These are phyloP conservation scores for Breviolum minutum DNA, from an alignment of 73 alveolate genomes.

Conservation along the genomic window DNA sequence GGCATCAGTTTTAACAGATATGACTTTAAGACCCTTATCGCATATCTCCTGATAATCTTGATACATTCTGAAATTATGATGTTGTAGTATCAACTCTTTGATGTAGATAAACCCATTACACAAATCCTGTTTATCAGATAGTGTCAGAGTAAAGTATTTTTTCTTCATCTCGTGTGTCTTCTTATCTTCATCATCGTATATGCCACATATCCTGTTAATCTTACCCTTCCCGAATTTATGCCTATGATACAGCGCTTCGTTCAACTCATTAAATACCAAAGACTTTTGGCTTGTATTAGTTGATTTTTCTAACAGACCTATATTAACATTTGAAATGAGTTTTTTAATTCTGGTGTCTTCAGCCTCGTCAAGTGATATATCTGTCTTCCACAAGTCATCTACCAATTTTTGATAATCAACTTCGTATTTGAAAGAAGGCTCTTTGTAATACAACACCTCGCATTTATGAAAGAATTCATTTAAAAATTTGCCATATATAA, in stretches of 20 bases:
- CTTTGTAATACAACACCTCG: not conserved
- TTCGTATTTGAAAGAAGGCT: not conserved
- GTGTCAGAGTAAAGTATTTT: not conserved
- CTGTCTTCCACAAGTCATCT: not conserved
- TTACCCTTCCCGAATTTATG: not conserved
- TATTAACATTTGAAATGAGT: not conserved
- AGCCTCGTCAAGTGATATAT: not conserved
- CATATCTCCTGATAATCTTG: not conserved
- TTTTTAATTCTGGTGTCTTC: not conserved
- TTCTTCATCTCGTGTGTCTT: not conserved
- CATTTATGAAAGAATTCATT: not conserved
- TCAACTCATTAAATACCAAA: not conserved
- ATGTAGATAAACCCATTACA: not conserved
- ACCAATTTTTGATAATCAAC: not conserved
- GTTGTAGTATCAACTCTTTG: not conserved
- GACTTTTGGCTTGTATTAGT: not conserved
- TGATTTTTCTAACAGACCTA: not conserved
- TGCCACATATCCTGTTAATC: not conserved
- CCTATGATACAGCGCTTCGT: not conserved
- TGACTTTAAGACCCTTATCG: not conserved
- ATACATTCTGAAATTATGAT: not conserved
- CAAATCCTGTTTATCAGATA: not conserved
- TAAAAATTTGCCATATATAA: constrained; percentile 7
- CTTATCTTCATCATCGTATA: not conserved
- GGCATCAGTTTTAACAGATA: not conserved